Evolutionary conservation across 2,329 filamentous ascomycete species (phyloP), one percentile per base, ranked within the genome.

Genomic region (Colletotrichum liaoningense): DNA sequence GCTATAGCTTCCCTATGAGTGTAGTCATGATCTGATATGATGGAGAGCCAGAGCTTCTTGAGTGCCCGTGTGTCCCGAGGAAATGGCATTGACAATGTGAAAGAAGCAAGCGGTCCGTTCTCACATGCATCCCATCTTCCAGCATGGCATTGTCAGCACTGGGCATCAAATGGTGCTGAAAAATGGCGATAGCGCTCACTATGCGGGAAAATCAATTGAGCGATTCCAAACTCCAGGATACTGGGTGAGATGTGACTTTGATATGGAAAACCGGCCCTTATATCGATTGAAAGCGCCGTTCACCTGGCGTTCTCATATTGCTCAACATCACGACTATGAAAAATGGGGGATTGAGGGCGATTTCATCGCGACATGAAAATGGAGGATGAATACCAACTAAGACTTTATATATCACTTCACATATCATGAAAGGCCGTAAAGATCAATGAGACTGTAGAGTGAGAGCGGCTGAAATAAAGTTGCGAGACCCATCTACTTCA

Each of bases 401-500:
- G 19, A 49, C 1, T 49, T 49, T 7, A 26, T 22, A 16, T 12
- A 55, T 35, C 11, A 35, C 9, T 35, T 12, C 11, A 35, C 11
- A 42, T 16, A 55, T 26, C 52, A 55, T 24, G 24, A 24, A n/a
- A 26, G 5, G n/a, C 5, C 52, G 22, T 14, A 12, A 26, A 55
- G 52, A 14, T 12, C 24, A 55, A 26, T 55, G 22, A 55, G 22
- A 24, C 24, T 14, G 6, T 11, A 33, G 8, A 8, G 19, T 14
- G 63, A 4, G 16, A 14, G 54, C 42, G 24, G 56, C 66, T 46
- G 66, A 33, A 56, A 58, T 59, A 52, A 30, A 59, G 64, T 49
- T 59, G 55, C 3, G 5, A 56, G 46, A 14, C 30, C 30, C 35
- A 35, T 57, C 66, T 35, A 46, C n/a, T 24, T 42, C 46, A 24